A percentile compares a stretch with the other conserved stretches of the same genome.
Conservation (phyloP, 2,329 filamentous ascomycete species). For the Ophiostoma montium region DNA sequence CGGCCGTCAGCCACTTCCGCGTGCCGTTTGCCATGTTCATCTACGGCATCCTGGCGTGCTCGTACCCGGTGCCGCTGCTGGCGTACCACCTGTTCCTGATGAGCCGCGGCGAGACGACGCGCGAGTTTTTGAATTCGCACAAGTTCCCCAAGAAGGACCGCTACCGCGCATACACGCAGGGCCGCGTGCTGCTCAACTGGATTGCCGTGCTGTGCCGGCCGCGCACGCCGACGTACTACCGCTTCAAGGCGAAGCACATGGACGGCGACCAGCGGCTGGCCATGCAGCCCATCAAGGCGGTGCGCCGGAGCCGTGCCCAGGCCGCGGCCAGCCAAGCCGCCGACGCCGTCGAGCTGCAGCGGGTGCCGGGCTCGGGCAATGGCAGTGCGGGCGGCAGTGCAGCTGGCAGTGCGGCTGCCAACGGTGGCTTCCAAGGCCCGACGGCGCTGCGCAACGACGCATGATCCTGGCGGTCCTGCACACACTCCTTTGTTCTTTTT, state of each 20-base stretch:
- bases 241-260: constrained; percentile 64
- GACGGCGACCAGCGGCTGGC: constrained; percentile 79
- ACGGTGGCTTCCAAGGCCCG: constrained; percentile 6
- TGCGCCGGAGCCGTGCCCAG: not conserved
- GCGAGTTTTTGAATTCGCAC: constrained; percentile 90
- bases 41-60: constrained; percentile 58
- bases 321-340: constrained; percentile 18
- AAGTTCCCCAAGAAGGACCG: constrained; percentile 89
- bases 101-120: constrained; percentile 80
- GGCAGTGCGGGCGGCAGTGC: not conserved
- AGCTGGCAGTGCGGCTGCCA: too few relatives aligned
- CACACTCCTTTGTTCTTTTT: not conserved
- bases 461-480: not conserved
- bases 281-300: constrained; percentile 23
- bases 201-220: constrained; percentile 68
- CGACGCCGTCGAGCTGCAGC: constrained; percentile 59
- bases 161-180: constrained; percentile 79
- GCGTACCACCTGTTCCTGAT: constrained; percentile 87
- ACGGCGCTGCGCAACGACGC: constrained; percentile 1
- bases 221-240: constrained; percentile 74
- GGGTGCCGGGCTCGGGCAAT: constrained; percentile 23
- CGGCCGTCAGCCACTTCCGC: constrained; percentile 55
- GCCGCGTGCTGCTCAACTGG: constrained; percentile 63
- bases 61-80: constrained; percentile 73
- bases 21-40: constrained; percentile 82